Evolutionary conservation across 192 early-diverging fungal species (phyloP).

Genomic region (Coemansia sp.): DNA sequence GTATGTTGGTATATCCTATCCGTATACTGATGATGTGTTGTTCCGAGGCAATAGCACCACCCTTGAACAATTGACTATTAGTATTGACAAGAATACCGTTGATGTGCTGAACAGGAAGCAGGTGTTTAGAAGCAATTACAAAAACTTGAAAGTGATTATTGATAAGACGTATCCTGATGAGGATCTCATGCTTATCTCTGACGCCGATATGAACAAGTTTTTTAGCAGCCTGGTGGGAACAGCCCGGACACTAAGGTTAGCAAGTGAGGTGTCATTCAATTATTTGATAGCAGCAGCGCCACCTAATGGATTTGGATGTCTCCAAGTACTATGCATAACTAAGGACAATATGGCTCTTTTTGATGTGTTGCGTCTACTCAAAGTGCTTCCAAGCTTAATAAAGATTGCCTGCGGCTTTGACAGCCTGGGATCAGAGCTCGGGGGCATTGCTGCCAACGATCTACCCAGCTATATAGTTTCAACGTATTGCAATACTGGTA

Average conservation of each 20-base stretch:
- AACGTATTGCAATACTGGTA: background rate
- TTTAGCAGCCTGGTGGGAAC: conserved; percentile 59
- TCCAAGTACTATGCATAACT: background rate
- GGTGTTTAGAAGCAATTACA: too few relatives aligned
- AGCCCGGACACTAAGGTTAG: background rate
- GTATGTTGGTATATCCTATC: background rate
- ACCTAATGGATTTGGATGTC: background rate
- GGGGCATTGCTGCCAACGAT: too few relatives aligned
- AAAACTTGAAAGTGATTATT: too few relatives aligned
- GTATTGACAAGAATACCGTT: too few relatives aligned
- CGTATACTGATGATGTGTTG: conserved; percentile 14
- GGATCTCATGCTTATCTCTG: conserved; percentile 69
- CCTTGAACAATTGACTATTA: too few relatives aligned
- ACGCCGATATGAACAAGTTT: conserved; percentile 95
- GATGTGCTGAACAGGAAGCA: too few relatives aligned
- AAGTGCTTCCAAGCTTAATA: background rate
- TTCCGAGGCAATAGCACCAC: background rate
- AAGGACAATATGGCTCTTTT: background rate
- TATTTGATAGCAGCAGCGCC: background rate
- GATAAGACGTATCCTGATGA: conserved; percentile 73
- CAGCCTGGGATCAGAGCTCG: too few relatives aligned
- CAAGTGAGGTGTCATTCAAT: background rate
- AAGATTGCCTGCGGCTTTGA: background rate
- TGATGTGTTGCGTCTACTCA: background rate
- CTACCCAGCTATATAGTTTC: background rate